phyloP scores from a whole-genome alignment of 306 rosid genomes.

The Vigna unguiculata region DNA sequence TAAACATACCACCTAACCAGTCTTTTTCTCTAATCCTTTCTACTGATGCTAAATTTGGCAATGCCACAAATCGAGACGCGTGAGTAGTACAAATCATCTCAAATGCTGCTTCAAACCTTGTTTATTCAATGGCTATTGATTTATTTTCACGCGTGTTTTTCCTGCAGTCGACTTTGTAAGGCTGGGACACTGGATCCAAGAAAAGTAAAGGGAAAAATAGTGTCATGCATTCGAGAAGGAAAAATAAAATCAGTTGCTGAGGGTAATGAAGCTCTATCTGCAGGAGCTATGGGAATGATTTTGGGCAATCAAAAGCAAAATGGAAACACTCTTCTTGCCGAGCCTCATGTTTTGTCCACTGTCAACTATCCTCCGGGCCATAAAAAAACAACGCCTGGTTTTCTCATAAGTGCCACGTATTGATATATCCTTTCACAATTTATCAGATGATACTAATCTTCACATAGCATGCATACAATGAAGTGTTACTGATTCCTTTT shows the following conservation, averaged over 20 bases:
- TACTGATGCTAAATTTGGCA: constrained; percentile 52
- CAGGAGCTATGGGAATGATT: constrained; percentile 71
- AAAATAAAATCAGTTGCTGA: constrained; percentile 54
- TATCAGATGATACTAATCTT: neutral
- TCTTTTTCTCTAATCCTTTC: constrained; percentile 55
- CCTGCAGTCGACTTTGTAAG: constrained; percentile 46
- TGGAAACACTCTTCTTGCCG: constrained; percentile 55
- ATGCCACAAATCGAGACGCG: constrained; percentile 42
- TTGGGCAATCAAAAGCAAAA: constrained; percentile 40
- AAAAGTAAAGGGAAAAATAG: constrained; percentile 66
- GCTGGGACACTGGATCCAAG: constrained; percentile 56
- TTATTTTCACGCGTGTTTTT: neutral
- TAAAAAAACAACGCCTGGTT: neutral
- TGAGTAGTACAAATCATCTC: constrained; percentile 55
- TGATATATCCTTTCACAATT: neutral
- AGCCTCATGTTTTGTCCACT: constrained; percentile 63
- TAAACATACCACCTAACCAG: constrained; percentile 44
- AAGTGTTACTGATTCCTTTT: too few relatives aligned
- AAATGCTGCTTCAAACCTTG: neutral
- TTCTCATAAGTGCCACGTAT: constrained; percentile 33
- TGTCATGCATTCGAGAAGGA: constrained; percentile 55
- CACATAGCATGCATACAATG: too few relatives aligned
- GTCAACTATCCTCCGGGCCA: neutral
- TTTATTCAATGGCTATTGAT: neutral
- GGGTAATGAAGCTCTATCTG: constrained; percentile 48